phyloP scores from a whole-genome alignment of 345 rosid species.

The Pistacia vera region DNA sequence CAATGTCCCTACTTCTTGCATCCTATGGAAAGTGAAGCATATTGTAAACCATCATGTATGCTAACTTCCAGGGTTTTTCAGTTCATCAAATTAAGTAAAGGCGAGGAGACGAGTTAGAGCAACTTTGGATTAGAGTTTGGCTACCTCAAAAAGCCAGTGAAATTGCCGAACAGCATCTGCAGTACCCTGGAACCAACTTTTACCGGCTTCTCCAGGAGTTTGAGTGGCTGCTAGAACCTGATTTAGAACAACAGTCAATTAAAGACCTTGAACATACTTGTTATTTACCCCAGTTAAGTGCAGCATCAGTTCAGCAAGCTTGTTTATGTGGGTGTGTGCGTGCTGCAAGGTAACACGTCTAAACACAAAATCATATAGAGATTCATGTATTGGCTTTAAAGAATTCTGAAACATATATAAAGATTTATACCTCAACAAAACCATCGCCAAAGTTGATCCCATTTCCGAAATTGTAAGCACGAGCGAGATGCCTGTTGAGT shows the following conservation, averaged over 20 bases:
- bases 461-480: slow-evolving; percentile 76
- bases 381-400: background rate
- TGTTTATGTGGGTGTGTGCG: background rate
- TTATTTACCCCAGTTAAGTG: background rate
- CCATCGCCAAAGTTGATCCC: slow-evolving; percentile 88
- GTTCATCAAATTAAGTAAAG: background rate
- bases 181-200: slow-evolving; percentile 95
- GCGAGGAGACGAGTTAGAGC: no score
- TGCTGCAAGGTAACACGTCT: no score
- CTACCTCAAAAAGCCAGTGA: slow-evolving; percentile 98
- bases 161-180: slow-evolving; percentile 97
- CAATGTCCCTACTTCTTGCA: slow-evolving; percentile 76
- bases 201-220: slow-evolving; percentile 91
- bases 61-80: background rate
- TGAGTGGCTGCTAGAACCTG: slow-evolving; percentile 95
- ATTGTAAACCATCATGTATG: background rate
- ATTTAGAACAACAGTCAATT: background rate
- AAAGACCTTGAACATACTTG: background rate
- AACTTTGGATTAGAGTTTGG: background rate
- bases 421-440: slow-evolving; percentile 62
- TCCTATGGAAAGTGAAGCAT: slow-evolving; percentile 38
- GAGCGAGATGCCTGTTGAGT: slow-evolving; percentile 83
- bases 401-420: background rate
- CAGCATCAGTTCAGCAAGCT: background rate
- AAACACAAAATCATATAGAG: no score